phyloP scores from a whole-genome alignment of 768 basidiomycete genomes.

The Coprinopsis marcescibilis region DNA sequence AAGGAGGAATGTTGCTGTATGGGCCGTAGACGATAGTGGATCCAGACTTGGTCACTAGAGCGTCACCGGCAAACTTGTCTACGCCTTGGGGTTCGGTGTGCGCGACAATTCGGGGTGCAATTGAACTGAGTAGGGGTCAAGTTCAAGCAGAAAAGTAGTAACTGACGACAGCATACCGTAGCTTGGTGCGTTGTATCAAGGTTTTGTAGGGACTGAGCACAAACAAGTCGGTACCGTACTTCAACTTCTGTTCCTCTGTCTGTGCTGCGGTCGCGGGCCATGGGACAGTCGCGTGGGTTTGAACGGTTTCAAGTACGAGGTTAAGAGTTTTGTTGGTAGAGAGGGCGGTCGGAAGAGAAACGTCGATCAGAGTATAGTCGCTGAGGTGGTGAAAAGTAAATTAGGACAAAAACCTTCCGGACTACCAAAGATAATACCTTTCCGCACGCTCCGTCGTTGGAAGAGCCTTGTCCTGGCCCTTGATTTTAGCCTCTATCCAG shows the following conservation, averaged over 20 bases:
- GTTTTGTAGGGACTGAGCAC: slow-evolving; percentile 83
- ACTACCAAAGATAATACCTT: background rate
- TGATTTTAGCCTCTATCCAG: slow-evolving; percentile 77
- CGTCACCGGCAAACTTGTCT: slow-evolving; percentile 55
- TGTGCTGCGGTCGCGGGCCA: slow-evolving; percentile 73
- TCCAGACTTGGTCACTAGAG: slow-evolving; percentile 64
- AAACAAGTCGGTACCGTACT: slow-evolving; percentile 72
- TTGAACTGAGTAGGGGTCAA: slow-evolving; percentile 41
- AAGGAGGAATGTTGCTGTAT: slow-evolving; percentile 67
- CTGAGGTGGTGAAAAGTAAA: slow-evolving; percentile 18
- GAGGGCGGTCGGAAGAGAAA: slow-evolving; percentile 58
- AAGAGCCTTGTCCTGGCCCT: slow-evolving; percentile 57
- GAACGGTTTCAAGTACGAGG: slow-evolving; percentile 72
- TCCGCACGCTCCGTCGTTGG: slow-evolving; percentile 35
- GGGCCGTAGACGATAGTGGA: slow-evolving; percentile 87
- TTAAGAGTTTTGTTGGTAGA: slow-evolving; percentile 58
- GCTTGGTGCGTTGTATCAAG: slow-evolving; percentile 77
- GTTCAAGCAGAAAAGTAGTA: background rate
- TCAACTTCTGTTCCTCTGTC: slow-evolving; percentile 70
- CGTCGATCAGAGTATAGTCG: slow-evolving; percentile 49
- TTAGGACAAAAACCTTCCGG: background rate
- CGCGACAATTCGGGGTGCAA: slow-evolving; percentile 63
- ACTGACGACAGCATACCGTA: slow-evolving; percentile 47
- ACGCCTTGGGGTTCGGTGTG: slow-evolving; percentile 63
- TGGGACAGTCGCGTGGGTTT: slow-evolving; percentile 72